Conservation (phyloP, 2,329 filamentous ascomycete genomes). For the Blastomyces emzantsi region DNA sequence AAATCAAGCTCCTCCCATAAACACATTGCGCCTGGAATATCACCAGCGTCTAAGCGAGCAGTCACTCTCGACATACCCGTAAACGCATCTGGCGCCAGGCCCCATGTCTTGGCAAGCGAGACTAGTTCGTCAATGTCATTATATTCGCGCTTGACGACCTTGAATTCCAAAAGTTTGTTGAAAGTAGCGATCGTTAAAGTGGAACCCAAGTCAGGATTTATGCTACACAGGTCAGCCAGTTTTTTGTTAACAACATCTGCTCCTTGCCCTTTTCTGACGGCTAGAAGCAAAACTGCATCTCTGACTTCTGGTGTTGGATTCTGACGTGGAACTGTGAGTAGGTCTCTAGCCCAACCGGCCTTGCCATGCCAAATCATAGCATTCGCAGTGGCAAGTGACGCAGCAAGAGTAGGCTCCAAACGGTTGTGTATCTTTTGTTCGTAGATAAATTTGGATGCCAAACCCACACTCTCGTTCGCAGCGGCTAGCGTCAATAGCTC, state of each 20-base stretch:
- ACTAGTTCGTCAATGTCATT: constrained; percentile 67
- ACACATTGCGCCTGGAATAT: constrained; percentile 54
- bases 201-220: constrained; percentile 36
- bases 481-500: constrained; percentile 54
- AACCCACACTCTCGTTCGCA: constrained; percentile 47
- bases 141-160: constrained; percentile 59
- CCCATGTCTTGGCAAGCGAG: constrained; percentile 54
- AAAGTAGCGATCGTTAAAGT: constrained; percentile 62
- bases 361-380: constrained; percentile 54
- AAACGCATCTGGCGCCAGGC: constrained; percentile 56
- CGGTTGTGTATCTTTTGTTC: constrained; percentile 37
- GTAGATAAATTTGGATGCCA: constrained; percentile 61
- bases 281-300: constrained; percentile 68
- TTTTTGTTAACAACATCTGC: constrained; percentile 65
- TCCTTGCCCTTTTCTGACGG: constrained; percentile 60
- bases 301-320: constrained; percentile 50
- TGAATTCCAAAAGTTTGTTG: constrained; percentile 65
- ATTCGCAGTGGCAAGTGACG: constrained; percentile 49
- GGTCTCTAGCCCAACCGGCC: constrained; percentile 51
- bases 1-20: constrained; percentile 47
- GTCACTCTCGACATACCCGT: constrained; percentile 69
- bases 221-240: constrained; percentile 56
- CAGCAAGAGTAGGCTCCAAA: constrained; percentile 35
- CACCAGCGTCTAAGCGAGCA: constrained; percentile 62
- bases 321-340: constrained; percentile 45